Base-by-base conservation (phyloP, 2,329 filamentous ascomycete genomes). In the Cercospora sp. region DNA sequence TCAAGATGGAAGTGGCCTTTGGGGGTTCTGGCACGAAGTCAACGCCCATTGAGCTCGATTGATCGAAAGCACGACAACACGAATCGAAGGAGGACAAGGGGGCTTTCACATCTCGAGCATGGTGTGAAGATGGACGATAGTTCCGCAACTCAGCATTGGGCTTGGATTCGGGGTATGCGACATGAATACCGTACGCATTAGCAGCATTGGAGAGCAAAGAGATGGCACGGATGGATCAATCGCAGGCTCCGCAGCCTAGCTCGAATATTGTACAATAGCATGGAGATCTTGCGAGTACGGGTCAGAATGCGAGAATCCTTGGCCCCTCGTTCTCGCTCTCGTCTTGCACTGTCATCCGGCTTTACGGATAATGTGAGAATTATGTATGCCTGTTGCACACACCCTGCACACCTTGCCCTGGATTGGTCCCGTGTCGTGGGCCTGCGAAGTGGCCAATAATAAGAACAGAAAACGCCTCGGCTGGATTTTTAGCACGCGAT, bases 301-400 rank as follows among this genome's bases (percentile, higher is more conserved):
- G 5, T 42, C 16, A 42, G 36, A 42, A 42, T 42, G 36, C 16
- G 36, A 36, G 23, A 16, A 30, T 55, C 16, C 55, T 48, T 26
- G n/a, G 26, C 10, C 62, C 36, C 31, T 67, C 65, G 65, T 67
- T 67, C 60, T 67, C 65, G 65, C 57, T 67, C 31, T 67, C 65
- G 65, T 64, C 55, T 60, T 53, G 36, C 36, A 42, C 13, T 42
- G 36, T 42, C 36, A 42, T 42, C 36, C 36, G 36, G 36, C 36
- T 42, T 42, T 16, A 42, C 36, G 36, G 36, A 42, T 42, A 3
- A 42, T 42, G 8, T 42, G 36, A 9, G 16, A 42, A 42, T 42
- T 42, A 42, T 42, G 36, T 42, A 39, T 36, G 33, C 33, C 13
- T 36, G 33, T 39, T 39, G 33, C 13, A 39, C 13, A 39, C 33